Base-by-base conservation (phyloP, 495 filamentous ascomycete species). In the Aspergillus incahuasiensis region DNA sequence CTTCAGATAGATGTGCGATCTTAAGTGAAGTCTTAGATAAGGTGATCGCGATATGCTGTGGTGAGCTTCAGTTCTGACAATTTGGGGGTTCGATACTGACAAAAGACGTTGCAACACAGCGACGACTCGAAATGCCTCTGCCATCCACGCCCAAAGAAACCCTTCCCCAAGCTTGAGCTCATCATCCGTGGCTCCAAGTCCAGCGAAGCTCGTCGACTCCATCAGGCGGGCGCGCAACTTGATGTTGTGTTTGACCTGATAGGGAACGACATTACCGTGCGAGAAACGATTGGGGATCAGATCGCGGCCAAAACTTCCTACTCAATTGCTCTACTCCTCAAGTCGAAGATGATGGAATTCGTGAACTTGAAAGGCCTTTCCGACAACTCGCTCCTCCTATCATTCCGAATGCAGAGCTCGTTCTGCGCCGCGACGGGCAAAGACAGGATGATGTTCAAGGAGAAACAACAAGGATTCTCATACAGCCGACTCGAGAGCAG, bases 201-300 rank as follows among this genome's bases (percentile, higher is more conserved):
- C 18, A 55, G 53, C 2, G 52, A 70, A 28, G 44, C 47, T 24
- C 16, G 41, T 40, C 55, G 48, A 16, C 38, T 73, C 11, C 54
- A 65, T 25, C 60, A 56, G 22, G 15, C 34, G 9, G 25, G 48
- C 6, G 49, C 63, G 18, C 54, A 64, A 24, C 54, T 73, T 13
- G 66, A 71, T 24, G 62, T 63, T 2, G 45, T 47, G 4, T 73
- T 70, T 46, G 65, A 73, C 44, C 38, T 69, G 4, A 30, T 65
- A 45, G 34, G 21, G 0, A 59, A 64, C 11, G 53, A 15, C 6
- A 54, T 73, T 48, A 43, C 54, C 18, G 32, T 73, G 28, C 59
- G 57, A 19, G 66, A 73, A 39, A 62, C 49, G 1, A 32, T 66
- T 6, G 38, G 47, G 9, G 53, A 64, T 32, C 60, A 58, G 7